Percentiles rank a stretch among this genome's conserved stretches.
Conservation (phyloP, 192 early-diverging fungal species). For the Phlyctochytrium arcticum region DNA sequence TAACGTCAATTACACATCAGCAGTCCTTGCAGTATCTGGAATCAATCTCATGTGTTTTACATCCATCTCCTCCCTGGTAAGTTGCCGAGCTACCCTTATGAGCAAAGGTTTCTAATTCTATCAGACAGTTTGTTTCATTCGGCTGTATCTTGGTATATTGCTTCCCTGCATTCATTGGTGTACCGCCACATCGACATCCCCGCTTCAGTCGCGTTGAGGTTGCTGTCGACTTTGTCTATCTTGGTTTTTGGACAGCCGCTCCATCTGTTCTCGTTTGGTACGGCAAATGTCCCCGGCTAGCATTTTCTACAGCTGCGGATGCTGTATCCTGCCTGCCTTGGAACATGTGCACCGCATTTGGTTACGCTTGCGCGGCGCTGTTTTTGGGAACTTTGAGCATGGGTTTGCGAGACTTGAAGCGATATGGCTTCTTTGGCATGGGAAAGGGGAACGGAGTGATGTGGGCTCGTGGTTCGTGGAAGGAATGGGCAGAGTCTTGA, state of each 20-base stretch:
- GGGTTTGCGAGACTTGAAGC: conserved; percentile 34
- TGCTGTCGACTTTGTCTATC: conserved; percentile 33
- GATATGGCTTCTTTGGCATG: conserved; percentile 18
- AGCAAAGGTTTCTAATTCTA: not conserved
- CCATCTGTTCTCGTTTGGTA: conserved; percentile 26
- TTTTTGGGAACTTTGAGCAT: conserved; percentile 30
- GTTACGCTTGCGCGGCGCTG: conserved; percentile 25
- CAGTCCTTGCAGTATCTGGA: conserved; percentile 36
- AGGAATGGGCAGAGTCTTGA: conserved; percentile 23
- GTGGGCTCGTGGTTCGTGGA: conserved; percentile 28
- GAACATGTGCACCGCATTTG: conserved; percentile 40
- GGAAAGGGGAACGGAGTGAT: conserved; percentile 26
- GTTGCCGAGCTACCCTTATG: not conserved
- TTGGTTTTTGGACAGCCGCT: conserved; percentile 36
- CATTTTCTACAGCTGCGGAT: conserved; percentile 5
- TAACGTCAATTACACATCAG: conserved; percentile 39
- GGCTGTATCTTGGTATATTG: conserved; percentile 44
- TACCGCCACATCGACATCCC: conserved; percentile 42
- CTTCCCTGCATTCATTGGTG: conserved; percentile 38
- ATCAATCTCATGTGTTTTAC: conserved; percentile 44
- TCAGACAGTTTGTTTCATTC: conserved; percentile 43
- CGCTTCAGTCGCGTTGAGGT: conserved; percentile 44
- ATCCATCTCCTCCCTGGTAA: conserved; percentile 37
- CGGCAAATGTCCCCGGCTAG: conserved; percentile 26
- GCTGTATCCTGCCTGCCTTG: conserved; percentile 20